phyloP scores from a whole-genome alignment of 2,329 filamentous ascomycete genomes.

The Pezicula radicicola region DNA sequence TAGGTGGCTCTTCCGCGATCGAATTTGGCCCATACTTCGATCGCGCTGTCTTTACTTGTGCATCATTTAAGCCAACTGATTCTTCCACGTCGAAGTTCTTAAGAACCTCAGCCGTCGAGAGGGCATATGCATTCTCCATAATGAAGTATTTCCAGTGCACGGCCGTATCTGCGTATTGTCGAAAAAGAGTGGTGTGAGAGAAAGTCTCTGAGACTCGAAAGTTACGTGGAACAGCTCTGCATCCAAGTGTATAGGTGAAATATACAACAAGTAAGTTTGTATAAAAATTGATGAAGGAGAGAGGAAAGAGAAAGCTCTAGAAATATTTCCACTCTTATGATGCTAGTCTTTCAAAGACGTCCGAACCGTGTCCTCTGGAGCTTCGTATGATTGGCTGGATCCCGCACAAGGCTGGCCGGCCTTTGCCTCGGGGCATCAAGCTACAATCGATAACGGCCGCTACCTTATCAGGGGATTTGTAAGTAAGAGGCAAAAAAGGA shows the following conservation, averaged over 20 bases:
- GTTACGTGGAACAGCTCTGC: too few species aligned
- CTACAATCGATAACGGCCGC: too few species aligned
- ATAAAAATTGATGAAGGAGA: neutral
- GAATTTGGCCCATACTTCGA: slow-evolving; percentile 54
- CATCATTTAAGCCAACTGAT: slow-evolving; percentile 51
- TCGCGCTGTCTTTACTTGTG: slow-evolving; percentile 53
- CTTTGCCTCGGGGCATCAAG: too few species aligned
- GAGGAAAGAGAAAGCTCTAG: too few species aligned
- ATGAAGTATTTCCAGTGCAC: slow-evolving; percentile 3
- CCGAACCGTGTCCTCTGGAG: neutral
- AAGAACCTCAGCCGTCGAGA: slow-evolving; percentile 56
- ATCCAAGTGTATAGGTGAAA: too few species aligned
- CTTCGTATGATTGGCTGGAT: too few species aligned
- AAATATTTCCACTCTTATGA: neutral
- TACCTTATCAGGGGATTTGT: too few species aligned
- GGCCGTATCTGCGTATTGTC: neutral
- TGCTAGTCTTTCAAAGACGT: neutral
- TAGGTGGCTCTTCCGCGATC: slow-evolving; percentile 86
- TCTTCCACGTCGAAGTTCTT: slow-evolving; percentile 54
- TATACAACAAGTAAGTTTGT: too few species aligned
- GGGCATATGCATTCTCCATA: slow-evolving; percentile 64
- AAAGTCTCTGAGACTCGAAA: neutral
- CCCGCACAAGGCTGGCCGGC: too few species aligned
- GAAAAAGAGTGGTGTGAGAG: neutral
- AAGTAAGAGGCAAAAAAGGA: too few species aligned